phyloP scores from a whole-genome alignment of 306 rosid genomes.

The Mimosa bimucronata region DNA sequence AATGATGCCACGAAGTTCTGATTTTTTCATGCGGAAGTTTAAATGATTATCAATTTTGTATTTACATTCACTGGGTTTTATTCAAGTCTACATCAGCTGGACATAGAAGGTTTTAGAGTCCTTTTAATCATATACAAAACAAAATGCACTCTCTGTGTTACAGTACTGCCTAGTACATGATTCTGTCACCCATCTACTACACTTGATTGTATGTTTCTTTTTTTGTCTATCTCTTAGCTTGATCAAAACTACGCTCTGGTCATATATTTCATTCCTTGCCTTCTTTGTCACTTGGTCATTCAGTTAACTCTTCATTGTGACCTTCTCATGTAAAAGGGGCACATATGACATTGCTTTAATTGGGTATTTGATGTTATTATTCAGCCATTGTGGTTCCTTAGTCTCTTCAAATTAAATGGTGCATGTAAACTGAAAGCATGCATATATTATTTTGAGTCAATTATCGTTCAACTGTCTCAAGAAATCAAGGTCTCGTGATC shows the following conservation, averaged over 20 bases:
- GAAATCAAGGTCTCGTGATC: background rate
- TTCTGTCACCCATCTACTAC: background rate
- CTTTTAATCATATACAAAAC: background rate
- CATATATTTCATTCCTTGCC: background rate
- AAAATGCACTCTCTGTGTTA: slow-evolving; percentile 1
- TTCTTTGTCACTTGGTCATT: background rate
- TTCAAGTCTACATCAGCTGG: slow-evolving; percentile 19
- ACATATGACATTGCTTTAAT: slow-evolving; percentile 6
- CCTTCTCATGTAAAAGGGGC: background rate
- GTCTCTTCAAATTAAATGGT: background rate
- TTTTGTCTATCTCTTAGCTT: background rate
- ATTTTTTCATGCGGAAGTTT: slow-evolving; percentile 6
- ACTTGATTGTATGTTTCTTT: background rate
- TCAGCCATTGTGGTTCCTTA: slow-evolving; percentile 1
- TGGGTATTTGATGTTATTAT: slow-evolving; percentile 21
- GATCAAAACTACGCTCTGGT: background rate
- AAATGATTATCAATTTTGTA: slow-evolving; percentile 4
- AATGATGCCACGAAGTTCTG: slow-evolving; percentile 17
- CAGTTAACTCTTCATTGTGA: background rate
- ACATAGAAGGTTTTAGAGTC: background rate
- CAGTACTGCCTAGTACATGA: background rate
- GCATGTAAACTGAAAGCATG: slow-evolving; percentile 23
- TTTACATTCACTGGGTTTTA: background rate
- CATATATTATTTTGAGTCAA: background rate
- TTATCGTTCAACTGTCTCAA: slow-evolving; percentile 1